Percentiles rank a stretch among this genome's conserved stretches.
Conservation (phyloP, 2,329 filamentous ascomycete genomes). For the Alternaria gansuensis region DNA sequence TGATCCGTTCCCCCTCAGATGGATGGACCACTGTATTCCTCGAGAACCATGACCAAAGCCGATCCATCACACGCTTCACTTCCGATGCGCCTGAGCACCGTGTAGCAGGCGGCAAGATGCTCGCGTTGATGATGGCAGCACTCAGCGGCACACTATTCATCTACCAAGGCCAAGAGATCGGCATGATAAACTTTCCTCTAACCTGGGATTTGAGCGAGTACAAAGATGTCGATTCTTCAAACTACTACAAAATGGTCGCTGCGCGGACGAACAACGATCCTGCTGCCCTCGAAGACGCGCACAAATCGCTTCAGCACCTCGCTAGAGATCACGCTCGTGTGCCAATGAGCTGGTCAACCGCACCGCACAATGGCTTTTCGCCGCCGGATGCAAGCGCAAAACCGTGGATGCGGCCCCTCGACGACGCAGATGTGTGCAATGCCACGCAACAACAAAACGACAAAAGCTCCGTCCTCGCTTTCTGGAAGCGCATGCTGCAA, state of each 20-base stretch:
- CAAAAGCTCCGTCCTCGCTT: conserved; percentile 63
- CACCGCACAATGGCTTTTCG: conserved; percentile 67
- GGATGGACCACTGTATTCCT: conserved; percentile 62
- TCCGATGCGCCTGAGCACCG: conserved; percentile 59
- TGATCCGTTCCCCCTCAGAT: conserved; percentile 43
- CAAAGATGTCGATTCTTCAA: conserved; percentile 64
- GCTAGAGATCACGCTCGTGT: conserved; percentile 72
- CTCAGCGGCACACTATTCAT: conserved; percentile 62
- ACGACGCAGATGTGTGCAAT: conserved; percentile 65
- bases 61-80: conserved; percentile 60
- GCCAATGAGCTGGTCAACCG: conserved; percentile 72
- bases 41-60: conserved; percentile 64
- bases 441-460: conserved; percentile 61
- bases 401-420: conserved; percentile 70
- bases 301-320: conserved; percentile 65
- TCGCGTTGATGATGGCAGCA: conserved; percentile 59
- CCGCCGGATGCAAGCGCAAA: conserved; percentile 56
- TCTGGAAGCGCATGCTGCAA: conserved; percentile 67
- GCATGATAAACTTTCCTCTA: conserved; percentile 60
- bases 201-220: conserved; percentile 58
- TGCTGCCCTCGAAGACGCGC: conserved; percentile 57
- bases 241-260: conserved; percentile 58
- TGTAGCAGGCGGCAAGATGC: conserved; percentile 58
- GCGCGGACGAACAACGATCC: conserved; percentile 39
- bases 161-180: conserved; percentile 62